Evolutionary conservation across 2,329 filamentous ascomycete genomes (phyloP).

Genomic region (Verticillium nonalfalfae): DNA sequence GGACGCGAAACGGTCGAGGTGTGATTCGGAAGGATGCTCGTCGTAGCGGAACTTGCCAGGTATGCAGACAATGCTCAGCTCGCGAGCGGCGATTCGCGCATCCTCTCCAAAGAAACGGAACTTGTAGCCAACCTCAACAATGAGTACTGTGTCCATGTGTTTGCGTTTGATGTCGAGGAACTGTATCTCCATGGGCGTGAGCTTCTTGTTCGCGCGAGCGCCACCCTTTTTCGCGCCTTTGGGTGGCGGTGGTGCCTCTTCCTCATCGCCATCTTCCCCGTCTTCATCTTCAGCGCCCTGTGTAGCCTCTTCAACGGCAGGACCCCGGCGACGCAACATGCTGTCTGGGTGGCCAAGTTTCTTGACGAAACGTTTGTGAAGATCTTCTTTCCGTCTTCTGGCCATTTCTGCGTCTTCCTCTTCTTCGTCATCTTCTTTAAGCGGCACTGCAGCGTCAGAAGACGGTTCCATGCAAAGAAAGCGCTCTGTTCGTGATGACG

Average conservation of each 20-base stretch:
- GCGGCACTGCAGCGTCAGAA: slow-evolving; percentile 28
- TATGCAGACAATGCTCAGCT: slow-evolving; percentile 92
- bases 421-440: slow-evolving; percentile 20
- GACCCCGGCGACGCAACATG: slow-evolving; percentile 55
- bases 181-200: slow-evolving; percentile 92
- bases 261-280: slow-evolving; percentile 45
- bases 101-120: slow-evolving; percentile 97
- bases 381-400: slow-evolving; percentile 55
- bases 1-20: slow-evolving; percentile 86
- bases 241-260: slow-evolving; percentile 40
- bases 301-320: slow-evolving; percentile 42
- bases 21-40: slow-evolving; percentile 88
- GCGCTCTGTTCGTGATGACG: slow-evolving; percentile 38
- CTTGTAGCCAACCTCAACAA: slow-evolving; percentile 96
- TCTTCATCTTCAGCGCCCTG: slow-evolving; percentile 48
- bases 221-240: slow-evolving; percentile 60
- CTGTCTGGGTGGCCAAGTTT: slow-evolving; percentile 85
- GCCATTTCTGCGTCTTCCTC: slow-evolving; percentile 44
- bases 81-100: slow-evolving; percentile 80
- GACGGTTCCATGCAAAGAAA: slow-evolving; percentile 43
- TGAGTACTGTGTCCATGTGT: slow-evolving; percentile 81
- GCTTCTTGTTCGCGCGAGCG: slow-evolving; percentile 49
- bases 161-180: slow-evolving; percentile 91
- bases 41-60: slow-evolving; percentile 93
- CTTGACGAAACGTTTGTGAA: slow-evolving; percentile 83